These are phyloP conservation scores for Chrysanthemum seticuspe DNA, from an alignment of 129 eudicot species.

Conservation along the genomic window DNA sequence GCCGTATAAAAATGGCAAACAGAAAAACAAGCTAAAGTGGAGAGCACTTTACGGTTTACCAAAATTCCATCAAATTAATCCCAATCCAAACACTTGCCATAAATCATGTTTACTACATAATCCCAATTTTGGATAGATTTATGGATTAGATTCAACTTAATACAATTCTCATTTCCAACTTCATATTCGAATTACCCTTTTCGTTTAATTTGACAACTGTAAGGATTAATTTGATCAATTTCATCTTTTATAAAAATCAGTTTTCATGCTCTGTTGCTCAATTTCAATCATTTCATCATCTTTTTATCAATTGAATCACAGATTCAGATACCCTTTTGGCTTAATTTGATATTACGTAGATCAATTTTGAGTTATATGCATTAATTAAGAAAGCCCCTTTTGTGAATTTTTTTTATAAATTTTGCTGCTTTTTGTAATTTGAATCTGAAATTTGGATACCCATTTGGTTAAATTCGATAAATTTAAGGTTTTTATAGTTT, in stretches of 20 bases:
- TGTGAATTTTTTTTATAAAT: not conserved
- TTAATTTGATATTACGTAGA: no score
- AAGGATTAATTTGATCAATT: conserved; percentile 5
- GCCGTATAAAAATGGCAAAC: conserved; percentile 29
- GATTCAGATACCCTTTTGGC: not conserved
- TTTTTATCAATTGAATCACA: not conserved
- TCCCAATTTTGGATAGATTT: conserved; percentile 26
- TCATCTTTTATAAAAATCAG: conserved; percentile 1
- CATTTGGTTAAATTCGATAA: conserved; percentile 6
- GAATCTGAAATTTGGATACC: conserved; percentile 15
- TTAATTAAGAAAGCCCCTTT: not conserved
- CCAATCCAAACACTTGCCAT: conserved; percentile 25
- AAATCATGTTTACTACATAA: conserved; percentile 22
- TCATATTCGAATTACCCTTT: no score
- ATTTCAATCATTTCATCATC: not conserved
- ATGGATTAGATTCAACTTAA: conserved; percentile 27
- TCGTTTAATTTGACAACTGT: no score
- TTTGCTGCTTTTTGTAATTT: not conserved
- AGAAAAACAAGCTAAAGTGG: conserved; percentile 22
- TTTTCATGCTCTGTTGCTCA: not conserved
- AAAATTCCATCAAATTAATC: conserved; percentile 19
- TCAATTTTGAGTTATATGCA: not conserved
- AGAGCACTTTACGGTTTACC: conserved; percentile 28
- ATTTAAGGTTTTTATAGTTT: conserved; percentile 9
- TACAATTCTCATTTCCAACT: no score